Conservation (phyloP, 495 filamentous ascomycete species). For the Margaritispora aquatica region DNA sequence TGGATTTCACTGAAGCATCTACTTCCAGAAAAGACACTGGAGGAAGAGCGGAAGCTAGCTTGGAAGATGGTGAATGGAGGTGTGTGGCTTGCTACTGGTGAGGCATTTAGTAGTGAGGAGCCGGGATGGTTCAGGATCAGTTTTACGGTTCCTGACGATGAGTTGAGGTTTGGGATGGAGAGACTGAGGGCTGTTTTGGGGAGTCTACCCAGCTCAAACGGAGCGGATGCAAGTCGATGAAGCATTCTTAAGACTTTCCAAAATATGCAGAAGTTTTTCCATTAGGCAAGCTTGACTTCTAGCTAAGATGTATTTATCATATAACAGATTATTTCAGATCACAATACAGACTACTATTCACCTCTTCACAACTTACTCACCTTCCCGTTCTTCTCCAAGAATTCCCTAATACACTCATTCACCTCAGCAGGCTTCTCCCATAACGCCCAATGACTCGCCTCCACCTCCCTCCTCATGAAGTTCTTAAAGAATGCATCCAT, state of each 20-base stretch:
- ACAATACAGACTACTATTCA: not conserved
- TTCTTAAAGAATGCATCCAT: conserved; percentile 60
- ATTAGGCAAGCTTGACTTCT: too few species aligned
- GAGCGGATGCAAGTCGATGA: not conserved
- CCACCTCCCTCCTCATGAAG: conserved; percentile 50
- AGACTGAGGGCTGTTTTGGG: not conserved
- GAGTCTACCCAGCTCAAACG: not conserved
- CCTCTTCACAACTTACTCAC: not conserved
- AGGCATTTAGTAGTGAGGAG: not conserved
- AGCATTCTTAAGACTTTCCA: too few species aligned
- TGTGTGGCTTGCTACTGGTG: not conserved
- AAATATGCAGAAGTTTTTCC: too few species aligned
- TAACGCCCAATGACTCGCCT: conserved; percentile 65
- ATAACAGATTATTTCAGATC: not conserved
- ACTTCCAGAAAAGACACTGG: not conserved
- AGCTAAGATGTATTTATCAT: too few species aligned
- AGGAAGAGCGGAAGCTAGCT: not conserved
- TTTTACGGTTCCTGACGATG: not conserved
- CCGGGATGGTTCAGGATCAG: not conserved
- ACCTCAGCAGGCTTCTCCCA: conserved; percentile 57
- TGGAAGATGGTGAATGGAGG: not conserved
- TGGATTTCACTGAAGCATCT: not conserved
- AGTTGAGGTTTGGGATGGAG: not conserved
- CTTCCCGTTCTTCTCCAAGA: conserved; percentile 9
- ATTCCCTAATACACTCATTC: conserved; percentile 33